Base-by-base conservation (phyloP, 345 rosid species). In the Dovyalis caffra region DNA sequence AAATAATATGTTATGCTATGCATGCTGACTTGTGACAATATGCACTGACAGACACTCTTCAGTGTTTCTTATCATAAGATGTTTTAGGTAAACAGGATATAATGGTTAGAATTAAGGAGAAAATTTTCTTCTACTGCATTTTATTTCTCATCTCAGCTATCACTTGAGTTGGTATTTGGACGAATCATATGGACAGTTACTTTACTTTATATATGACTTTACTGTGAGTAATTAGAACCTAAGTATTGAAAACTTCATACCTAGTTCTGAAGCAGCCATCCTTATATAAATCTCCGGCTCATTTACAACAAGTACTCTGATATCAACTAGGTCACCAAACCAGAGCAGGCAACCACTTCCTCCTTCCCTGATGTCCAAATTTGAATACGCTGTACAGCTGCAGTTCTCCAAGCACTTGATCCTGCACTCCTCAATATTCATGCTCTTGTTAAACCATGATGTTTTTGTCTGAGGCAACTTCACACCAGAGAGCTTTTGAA, bases 321-420 rank as follows among this genome's bases (percentile, higher is more conserved):
- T 70, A 34, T 70, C 73, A 32, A 53, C 14, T 5, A 70, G 49
- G 20, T 70, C 64, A 33, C 34, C 34, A 8, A 70, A 70, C 73
- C 73, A 70, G 18, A 70, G 45, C 18, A 70, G 53, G 58, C 73
- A 70, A 28, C 64, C 73, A 53, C 63, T 70, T 6, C 73, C 73
- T 33, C 63, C 73, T 32, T 33, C 73, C 34, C 73, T 70, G 7
- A 53, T 53, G 73, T 70, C 72, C 72, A 33, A 16, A 32, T 32
- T 69, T 33, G 72, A 34, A 20, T 51, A 69, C 0, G 72, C 72
- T 2, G 72, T 47, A 10, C 63, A 69, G 28, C 4, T 28, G 63
- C 72, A 69, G 28, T 69, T 69, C 26, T 28, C 32, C 40, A 32
- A 34, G 72, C 72, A 69, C 37, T 31, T 51, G 26, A 10, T 31